phyloP scores from a whole-genome alignment of 1,284 basidiomycete species.

The Trametes polyzona region DNA sequence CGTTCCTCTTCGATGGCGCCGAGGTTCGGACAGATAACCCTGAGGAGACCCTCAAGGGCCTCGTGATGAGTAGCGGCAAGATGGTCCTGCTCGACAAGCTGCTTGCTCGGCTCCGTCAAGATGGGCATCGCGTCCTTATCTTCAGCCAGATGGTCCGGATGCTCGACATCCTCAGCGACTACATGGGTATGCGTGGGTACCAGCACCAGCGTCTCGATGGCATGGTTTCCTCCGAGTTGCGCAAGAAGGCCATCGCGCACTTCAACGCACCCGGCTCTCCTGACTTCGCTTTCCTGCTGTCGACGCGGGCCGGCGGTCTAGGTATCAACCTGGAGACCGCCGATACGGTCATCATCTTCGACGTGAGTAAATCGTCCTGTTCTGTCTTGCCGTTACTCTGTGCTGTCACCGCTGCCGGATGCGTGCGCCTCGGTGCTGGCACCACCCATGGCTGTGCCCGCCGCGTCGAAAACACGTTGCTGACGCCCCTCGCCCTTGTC shows the following conservation, averaged over 20 bases:
- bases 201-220: conserved; percentile 78
- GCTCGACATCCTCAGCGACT: conserved; percentile 98
- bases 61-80: conserved; percentile 98
- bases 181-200: conserved; percentile 90
- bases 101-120: conserved; percentile 84
- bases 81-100: conserved; percentile 97
- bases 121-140: conserved; percentile 96
- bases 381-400: conserved; percentile 1
- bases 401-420: conserved; percentile 17
- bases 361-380: conserved; percentile 59
- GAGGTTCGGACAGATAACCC: conserved; percentile 77
- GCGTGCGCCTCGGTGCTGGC: conserved; percentile 13
- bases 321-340: conserved; percentile 99
- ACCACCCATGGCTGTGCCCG: conserved; percentile 12
- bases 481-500: conserved; percentile 21
- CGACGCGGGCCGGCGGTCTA: conserved; percentile 95
- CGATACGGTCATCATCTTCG: conserved; percentile 99
- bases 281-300: conserved; percentile 83
- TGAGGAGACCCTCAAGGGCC: conserved; percentile 91
- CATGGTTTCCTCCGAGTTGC: conserved; percentile 75
- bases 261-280: conserved; percentile 77
- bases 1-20: conserved; percentile 96
- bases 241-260: conserved; percentile 85
- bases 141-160: conserved; percentile 99
- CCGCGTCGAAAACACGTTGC: conserved; percentile 31